Evolutionary conservation across 2,329 filamentous ascomycete genomes (phyloP).

Genomic region (Phaeophleospora eucalypticola): DNA sequence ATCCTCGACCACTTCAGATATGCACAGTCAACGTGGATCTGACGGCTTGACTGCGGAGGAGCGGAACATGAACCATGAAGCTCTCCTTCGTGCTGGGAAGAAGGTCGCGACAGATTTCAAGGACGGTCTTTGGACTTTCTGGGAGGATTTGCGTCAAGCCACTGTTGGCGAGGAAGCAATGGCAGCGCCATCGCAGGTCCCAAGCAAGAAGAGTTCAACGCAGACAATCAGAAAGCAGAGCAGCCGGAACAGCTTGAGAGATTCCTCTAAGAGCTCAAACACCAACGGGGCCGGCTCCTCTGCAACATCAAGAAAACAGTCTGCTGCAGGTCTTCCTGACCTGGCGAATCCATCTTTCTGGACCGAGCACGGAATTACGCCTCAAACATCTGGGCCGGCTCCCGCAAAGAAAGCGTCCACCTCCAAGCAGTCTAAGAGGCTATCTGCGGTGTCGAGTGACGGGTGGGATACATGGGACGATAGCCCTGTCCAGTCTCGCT

Average conservation of each 20-base stretch:
- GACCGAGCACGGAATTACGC: slow-evolving; percentile 24
- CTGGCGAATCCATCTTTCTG: slow-evolving; percentile 30
- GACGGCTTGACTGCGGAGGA: slow-evolving; percentile 8
- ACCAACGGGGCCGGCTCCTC: slow-evolving; percentile 17
- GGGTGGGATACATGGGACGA: slow-evolving; percentile 32
- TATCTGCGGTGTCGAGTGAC: slow-evolving; percentile 24
- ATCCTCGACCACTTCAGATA: slow-evolving; percentile 2
- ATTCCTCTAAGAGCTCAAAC: slow-evolving; percentile 20
- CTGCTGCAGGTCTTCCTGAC: slow-evolving; percentile 23
- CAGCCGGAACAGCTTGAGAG: slow-evolving; percentile 26
- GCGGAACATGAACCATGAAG: slow-evolving; percentile 44
- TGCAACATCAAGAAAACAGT: slow-evolving; percentile 18
- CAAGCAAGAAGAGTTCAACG: slow-evolving; percentile 24
- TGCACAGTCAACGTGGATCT: not conserved
- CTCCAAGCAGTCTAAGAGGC: slow-evolving; percentile 15
- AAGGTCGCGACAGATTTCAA: slow-evolving; percentile 87
- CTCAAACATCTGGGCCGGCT: slow-evolving; percentile 7
- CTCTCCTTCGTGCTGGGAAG: slow-evolving; percentile 57
- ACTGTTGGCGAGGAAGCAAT: slow-evolving; percentile 90
- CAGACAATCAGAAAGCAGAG: slow-evolving; percentile 26
- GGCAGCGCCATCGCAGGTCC: slow-evolving; percentile 43
- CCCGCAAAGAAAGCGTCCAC: slow-evolving; percentile 24
- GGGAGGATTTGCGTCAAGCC: slow-evolving; percentile 91
- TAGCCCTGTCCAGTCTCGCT: slow-evolving; percentile 22
- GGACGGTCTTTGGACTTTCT: slow-evolving; percentile 86